Conservation (phyloP, 2,329 filamentous ascomycete genomes). For the Fusarium agapanthi region DNA sequence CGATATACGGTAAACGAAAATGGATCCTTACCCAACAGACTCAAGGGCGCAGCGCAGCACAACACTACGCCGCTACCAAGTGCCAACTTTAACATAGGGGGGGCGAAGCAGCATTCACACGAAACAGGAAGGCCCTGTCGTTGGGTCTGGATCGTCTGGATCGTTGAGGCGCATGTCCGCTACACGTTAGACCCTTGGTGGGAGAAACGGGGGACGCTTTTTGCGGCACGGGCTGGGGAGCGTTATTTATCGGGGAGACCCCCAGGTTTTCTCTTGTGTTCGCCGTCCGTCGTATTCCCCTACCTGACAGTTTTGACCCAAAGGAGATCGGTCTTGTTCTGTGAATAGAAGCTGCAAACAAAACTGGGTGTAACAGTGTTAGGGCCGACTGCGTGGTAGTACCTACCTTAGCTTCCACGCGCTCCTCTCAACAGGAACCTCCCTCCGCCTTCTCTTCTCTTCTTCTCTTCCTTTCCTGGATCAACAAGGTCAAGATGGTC, state of each 20-base stretch:
- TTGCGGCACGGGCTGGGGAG: not conserved
- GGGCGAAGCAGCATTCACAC: too few relatives aligned
- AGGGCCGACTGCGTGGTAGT: constrained; percentile 1
- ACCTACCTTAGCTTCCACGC: not conserved
- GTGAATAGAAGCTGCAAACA: not conserved
- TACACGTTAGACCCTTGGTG: constrained; percentile 4
- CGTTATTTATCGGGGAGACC: constrained; percentile 25
- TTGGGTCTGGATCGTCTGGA: not conserved
- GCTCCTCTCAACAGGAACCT: not conserved
- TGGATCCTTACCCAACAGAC: not conserved
- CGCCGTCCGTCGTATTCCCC: not conserved
- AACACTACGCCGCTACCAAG: not conserved
- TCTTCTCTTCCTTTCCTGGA: not conserved
- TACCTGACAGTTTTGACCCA: not conserved
- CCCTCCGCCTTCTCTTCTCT: not conserved
- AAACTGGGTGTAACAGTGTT: constrained; percentile 14
- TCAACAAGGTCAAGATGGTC: not conserved
- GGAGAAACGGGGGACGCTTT: not conserved
- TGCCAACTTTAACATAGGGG: not conserved
- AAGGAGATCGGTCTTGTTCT: not conserved
- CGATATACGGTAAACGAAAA: constrained; percentile 33
- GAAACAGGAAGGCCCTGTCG: not conserved
- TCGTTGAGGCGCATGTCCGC: not conserved
- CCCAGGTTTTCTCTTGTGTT: not conserved
- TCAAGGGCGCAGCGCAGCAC: not conserved